Evolutionary conservation across 106 monocot genomes (phyloP).

Genomic region (Apostasia shenzhenica): DNA sequence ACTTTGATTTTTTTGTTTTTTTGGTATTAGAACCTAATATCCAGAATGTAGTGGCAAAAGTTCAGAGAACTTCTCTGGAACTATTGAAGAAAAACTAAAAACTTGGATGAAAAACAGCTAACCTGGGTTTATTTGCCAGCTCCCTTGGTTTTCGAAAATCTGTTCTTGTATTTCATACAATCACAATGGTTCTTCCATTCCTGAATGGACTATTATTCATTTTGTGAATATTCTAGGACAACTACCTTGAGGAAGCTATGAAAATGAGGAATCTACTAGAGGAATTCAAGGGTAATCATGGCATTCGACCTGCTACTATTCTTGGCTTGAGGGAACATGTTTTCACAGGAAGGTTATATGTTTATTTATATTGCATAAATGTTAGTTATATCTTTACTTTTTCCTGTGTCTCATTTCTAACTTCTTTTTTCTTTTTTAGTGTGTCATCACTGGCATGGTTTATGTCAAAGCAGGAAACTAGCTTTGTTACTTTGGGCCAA

Average conservation of each 20-base stretch:
- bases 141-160: no score
- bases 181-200: no score
- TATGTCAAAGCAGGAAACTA: slow-evolving; percentile 99
- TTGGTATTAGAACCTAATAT: no score
- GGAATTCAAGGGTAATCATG: slow-evolving; percentile 68
- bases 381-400: neutral
- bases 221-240: slow-evolving; percentile 39
- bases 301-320: slow-evolving; percentile 71
- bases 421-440: slow-evolving; percentile 26
- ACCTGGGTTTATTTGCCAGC: no score
- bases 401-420: neutral
- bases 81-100: no score
- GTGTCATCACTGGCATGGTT: slow-evolving; percentile 91
- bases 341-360: slow-evolving; percentile 85
- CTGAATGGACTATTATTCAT: no score
- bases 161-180: no score
- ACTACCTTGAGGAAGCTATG: slow-evolving; percentile 97
- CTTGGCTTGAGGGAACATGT: slow-evolving; percentile 97
- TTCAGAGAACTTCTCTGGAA: no score
- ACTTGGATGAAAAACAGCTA: no score
- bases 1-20: no score
- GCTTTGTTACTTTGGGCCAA: slow-evolving; percentile 97
- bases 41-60: no score
- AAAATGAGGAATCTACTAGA: slow-evolving; percentile 96
- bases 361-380: neutral